Base-by-base conservation (phyloP, 805 yeast genomes). In the Monosporozyma servazzii region DNA sequence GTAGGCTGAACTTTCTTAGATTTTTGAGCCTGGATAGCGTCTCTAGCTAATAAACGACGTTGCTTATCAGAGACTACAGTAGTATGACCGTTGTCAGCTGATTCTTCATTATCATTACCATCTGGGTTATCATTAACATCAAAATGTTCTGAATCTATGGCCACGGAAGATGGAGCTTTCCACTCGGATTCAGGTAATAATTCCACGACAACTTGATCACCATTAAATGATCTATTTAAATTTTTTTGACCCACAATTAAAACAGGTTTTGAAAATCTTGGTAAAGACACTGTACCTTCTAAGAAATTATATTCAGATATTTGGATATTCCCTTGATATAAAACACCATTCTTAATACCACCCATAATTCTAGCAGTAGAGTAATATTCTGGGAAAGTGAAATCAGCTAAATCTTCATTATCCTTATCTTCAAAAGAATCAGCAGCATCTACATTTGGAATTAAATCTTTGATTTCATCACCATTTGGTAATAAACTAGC, bases 181-280 rank as follows among this genome's bases (percentile, higher is more conserved):
- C 99, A 93, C 63, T 86, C 81, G 29, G 76, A 73, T 57, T 86
- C 79, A 1, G 98, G 96, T 43, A 93, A 73, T 43, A 93, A 71
- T 68, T 93, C 98, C 5, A 93, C 88, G 45, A 89, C 86, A 30
- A 93, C 98, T 37, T 81, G 78, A 63, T 93, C 99, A 27, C 96
- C 90, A 60, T 87, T 88, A 71, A 91, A 91, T 0, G 91, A 86
- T 68, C 99, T 81, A 66, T 93, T 93, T 58, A 93, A 70, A 65
- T 83, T 82, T 61, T 86, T 87, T 46, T 90, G 76, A 0, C 99
- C 99, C 11, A 86, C 69, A 39, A 93, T 73, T 41, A 91, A 72
- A 30, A 93, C 74, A 1, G 97, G 97, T 64, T 83, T 85, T 43
- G 88, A 82, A 62, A 88, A 83, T 0, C 85, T 79, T 1, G 83